Evolutionary conservation across 352 stramenopile species (phyloP).

Genomic region (Saprolegnia diclina): DNA sequence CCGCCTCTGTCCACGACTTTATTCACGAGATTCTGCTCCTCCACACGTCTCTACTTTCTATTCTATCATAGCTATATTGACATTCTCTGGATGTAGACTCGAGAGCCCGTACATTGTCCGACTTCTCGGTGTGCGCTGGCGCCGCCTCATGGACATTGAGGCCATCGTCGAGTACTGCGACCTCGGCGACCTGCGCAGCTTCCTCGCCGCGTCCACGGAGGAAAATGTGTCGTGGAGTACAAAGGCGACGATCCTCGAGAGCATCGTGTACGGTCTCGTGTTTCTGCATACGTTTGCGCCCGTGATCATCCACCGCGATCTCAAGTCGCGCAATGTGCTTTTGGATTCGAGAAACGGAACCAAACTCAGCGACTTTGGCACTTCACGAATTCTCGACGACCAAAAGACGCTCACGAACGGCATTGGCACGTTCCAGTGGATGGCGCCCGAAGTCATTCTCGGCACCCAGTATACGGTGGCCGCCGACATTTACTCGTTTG

Average conservation of each 20-base stretch:
- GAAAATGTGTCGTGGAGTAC: background rate
- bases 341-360: slow-evolving; percentile 29
- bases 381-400: background rate
- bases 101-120: slow-evolving; percentile 19
- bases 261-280: slow-evolving; percentile 33
- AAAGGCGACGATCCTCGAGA: background rate
- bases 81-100: background rate
- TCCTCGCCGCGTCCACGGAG: background rate
- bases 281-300: slow-evolving; percentile 35
- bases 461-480: background rate
- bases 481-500: background rate
- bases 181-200: slow-evolving; percentile 16
- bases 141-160: background rate
- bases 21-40: slow-evolving; percentile 10
- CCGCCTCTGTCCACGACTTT: background rate
- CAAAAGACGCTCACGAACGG: slow-evolving; percentile 3
- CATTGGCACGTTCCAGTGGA: slow-evolving; percentile 14
- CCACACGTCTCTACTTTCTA: background rate
- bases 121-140: slow-evolving; percentile 21
- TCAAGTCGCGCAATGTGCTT: slow-evolving; percentile 48
- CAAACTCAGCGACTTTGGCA: slow-evolving; percentile 9
- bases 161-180: slow-evolving; percentile 22
- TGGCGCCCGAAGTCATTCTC: slow-evolving; percentile 1
- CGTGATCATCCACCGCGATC: slow-evolving; percentile 37
- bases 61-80: background rate